Base-by-base conservation (phyloP, 2,329 filamentous ascomycete species). In the Colletotrichum tanaceti region DNA sequence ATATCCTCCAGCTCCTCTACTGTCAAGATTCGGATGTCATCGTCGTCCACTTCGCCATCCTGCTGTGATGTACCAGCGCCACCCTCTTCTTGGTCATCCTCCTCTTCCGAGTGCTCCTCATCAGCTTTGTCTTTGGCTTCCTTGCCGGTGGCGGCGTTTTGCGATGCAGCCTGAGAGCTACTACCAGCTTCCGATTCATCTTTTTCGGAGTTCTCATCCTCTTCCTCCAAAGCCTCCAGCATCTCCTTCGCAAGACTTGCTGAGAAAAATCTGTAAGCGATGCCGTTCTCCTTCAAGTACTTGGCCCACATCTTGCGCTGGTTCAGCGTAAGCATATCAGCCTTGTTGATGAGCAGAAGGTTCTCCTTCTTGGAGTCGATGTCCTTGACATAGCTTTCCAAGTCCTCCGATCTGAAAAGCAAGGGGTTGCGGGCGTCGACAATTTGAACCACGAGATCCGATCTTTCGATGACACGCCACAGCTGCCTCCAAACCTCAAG, bases 381-480 rank as follows among this genome's bases (percentile, higher is more conserved):
- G 74, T 97, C 93, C 81, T 97, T 97, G 75, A 99, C 96, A 74
- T 99, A 99, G 72, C 84, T 86, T 77, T 98, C 96, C 70, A 99
- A 81, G 83, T 99, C 96, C 73, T 97, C 95, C 5, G 92, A 97
- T 66, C 97, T 89, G 82, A 98, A 99, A 73, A 98, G 87, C 20
- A 99, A 84, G 2, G 96, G 96, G 79, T 98, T 98, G 75, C 96
- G 87, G 10, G 97, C 96, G 82, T 99, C 96, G 62, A 99, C 96
- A 83, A 99, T 99, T 83, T 99, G 96, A 43, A 99, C 96, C 4
- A 99, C 89, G 47, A 99, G 83, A 79, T 99, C 96, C 18, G 94
- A 98, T 70, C 96, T 87, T 84, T 99, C 96, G 75, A 99, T 98
- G 67, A 99, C 96, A 82, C 96, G 89, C 96, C 96, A 99, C 74